Percentiles rank a stretch among this genome's conserved stretches.
phyloP scores from a whole-genome alignment of 2,329 filamentous ascomycete genomes.

The Mycosphaerella sp. region DNA sequence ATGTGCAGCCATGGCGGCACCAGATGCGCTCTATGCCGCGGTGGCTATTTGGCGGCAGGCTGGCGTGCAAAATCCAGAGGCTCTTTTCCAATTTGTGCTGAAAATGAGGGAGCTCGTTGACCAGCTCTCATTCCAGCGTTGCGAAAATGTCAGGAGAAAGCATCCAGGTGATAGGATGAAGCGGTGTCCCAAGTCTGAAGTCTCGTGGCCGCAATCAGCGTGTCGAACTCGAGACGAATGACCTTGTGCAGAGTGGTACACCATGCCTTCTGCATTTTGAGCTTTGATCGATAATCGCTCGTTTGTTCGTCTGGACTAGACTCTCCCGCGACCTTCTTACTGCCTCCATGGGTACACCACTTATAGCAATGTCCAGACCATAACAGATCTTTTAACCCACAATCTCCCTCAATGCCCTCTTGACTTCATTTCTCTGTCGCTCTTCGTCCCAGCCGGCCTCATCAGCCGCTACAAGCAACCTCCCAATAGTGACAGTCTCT shows the following conservation, averaged over 20 bases:
- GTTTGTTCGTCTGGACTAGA: no score
- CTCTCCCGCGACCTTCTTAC: no score
- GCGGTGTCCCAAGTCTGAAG: no score
- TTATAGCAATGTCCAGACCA: neutral
- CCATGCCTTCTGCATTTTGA: no score
- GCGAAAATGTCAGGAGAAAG: no score
- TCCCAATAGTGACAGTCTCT: conserved; percentile 70
- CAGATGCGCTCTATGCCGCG: neutral
- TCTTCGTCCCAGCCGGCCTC: conserved; percentile 56
- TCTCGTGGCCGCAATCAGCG: no score
- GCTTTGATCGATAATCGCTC: no score
- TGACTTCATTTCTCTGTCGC: conserved; percentile 64
- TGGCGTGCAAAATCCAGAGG: neutral
- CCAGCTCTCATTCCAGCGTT: neutral
- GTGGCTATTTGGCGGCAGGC: neutral
- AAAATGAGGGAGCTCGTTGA: neutral
- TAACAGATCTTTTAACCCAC: conserved; percentile 12
- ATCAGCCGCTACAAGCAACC: conserved; percentile 72
- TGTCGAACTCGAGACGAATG: no score
- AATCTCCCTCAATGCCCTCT: conserved; percentile 56
- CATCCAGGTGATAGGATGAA: no score
- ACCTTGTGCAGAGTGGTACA: no score
- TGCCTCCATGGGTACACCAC: neutral
- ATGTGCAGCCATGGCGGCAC: conserved; percentile 1
- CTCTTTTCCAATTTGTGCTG: neutral